A percentile compares a stretch with the other conserved stretches of the same genome.
Conservation (phyloP, 1,284 basidiomycete species). For the Malassezia equina region DNA sequence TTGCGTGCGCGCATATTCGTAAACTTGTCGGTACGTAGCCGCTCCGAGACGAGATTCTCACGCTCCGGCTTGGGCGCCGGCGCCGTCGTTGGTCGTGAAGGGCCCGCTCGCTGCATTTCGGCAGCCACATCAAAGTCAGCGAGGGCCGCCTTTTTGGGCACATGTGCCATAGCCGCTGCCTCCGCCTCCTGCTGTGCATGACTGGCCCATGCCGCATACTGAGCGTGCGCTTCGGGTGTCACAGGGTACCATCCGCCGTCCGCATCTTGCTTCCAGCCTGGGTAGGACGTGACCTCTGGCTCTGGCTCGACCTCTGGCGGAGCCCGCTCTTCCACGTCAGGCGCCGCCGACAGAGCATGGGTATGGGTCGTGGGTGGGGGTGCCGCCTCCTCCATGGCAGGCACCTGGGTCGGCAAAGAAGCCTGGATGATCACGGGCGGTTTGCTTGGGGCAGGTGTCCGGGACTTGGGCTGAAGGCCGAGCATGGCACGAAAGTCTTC, state of each 20-base stretch:
- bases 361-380: not conserved
- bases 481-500: slow-evolving; percentile 46
- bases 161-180: not conserved
- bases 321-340: slow-evolving; percentile 18
- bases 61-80: slow-evolving; percentile 14
- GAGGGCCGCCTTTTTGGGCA: not conserved
- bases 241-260: slow-evolving; percentile 44
- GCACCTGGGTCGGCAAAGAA: not conserved
- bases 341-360: slow-evolving; percentile 27
- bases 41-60: slow-evolving; percentile 7
- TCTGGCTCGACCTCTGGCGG: not conserved
- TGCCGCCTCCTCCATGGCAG: not conserved
- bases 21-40: slow-evolving; percentile 22
- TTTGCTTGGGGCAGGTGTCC: not conserved
- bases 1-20: slow-evolving; percentile 24
- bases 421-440: not conserved
- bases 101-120: slow-evolving; percentile 13
- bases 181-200: not conserved
- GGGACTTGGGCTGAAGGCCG: slow-evolving; percentile 26
- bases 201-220: slow-evolving; percentile 22
- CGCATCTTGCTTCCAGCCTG: slow-evolving; percentile 42
- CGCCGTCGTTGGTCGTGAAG: slow-evolving; percentile 6
- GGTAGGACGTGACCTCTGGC: slow-evolving; percentile 12
- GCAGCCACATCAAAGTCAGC: slow-evolving; percentile 6
- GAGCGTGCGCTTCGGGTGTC: slow-evolving; percentile 40